A percentile compares a stretch with the other conserved stretches of the same genome.
phyloP scores from a whole-genome alignment of 257 asterid genomes.

The Agastache rugosa region DNA sequence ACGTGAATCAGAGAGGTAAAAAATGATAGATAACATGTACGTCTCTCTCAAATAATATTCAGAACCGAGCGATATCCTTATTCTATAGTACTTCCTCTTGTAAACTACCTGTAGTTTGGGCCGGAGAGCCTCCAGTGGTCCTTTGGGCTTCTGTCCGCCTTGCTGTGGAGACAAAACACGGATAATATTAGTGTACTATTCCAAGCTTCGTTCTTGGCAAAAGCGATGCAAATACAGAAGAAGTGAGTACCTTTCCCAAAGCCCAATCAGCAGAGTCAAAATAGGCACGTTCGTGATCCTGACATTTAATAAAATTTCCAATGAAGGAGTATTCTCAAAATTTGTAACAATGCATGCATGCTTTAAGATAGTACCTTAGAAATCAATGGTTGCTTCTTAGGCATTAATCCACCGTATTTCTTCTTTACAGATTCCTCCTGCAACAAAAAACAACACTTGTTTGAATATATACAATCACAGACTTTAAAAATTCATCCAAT shows the following conservation, averaged over 20 bases:
- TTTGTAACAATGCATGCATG: conserved; percentile 3
- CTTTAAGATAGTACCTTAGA: conserved; percentile 67
- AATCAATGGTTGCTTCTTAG: conserved; percentile 93
- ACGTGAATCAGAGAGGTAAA: conserved; percentile 28
- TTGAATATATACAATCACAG: conserved; percentile 9
- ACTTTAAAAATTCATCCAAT: background rate
- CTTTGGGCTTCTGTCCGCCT: conserved; percentile 97
- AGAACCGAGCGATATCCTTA: background rate
- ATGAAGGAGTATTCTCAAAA: conserved; percentile 7
- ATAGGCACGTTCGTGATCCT: conserved; percentile 99
- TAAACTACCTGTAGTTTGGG: conserved; percentile 90
- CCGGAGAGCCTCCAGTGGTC: conserved; percentile 98
- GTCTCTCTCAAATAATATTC: background rate
- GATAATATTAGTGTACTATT: conserved; percentile 19
- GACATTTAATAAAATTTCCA: conserved; percentile 31
- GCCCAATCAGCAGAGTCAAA: conserved; percentile 99
- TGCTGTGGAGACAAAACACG: conserved; percentile 61
- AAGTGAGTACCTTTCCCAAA: conserved; percentile 79
- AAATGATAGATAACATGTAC: conserved; percentile 4
- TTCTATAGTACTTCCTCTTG: background rate
- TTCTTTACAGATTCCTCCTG: conserved; percentile 86
- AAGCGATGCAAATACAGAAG: conserved; percentile 20
- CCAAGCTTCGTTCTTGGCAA: conserved; percentile 17
- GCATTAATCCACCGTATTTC: conserved; percentile 92
- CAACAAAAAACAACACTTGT: background rate